phyloP scores from a whole-genome alignment of 2,329 filamentous ascomycete species.

The Cladorrhinum sp. region DNA sequence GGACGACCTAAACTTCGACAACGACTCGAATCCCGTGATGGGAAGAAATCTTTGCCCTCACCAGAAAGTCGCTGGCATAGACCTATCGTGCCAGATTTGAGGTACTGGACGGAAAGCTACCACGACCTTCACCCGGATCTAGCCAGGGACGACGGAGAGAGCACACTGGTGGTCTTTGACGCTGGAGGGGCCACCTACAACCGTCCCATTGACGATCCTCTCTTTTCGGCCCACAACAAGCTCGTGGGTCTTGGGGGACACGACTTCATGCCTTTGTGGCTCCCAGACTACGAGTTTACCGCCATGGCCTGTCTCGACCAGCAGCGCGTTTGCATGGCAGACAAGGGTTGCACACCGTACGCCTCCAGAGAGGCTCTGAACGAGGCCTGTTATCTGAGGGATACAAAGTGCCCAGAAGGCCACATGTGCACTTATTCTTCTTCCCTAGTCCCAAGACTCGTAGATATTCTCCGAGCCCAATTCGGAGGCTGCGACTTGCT shows the following conservation, averaged over 20 bases:
- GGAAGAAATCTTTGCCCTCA: background rate
- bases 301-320: background rate
- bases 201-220: background rate
- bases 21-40: background rate
- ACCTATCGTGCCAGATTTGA: background rate
- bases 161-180: background rate
- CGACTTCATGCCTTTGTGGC: background rate
- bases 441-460: background rate
- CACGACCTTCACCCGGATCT: background rate
- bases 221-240: background rate
- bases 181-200: background rate
- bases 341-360: background rate
- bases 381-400: background rate
- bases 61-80: too few species aligned
- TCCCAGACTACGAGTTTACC: background rate
- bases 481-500: background rate
- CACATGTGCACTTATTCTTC: background rate
- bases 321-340: background rate
- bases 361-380: background rate
- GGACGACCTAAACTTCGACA: background rate
- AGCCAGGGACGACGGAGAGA: background rate
- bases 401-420: background rate
- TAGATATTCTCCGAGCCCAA: too few species aligned
- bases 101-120: background rate
- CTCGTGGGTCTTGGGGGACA: background rate